phyloP scores from a whole-genome alignment of 2,329 filamentous ascomycete genomes.

The Phialophora chinensis region DNA sequence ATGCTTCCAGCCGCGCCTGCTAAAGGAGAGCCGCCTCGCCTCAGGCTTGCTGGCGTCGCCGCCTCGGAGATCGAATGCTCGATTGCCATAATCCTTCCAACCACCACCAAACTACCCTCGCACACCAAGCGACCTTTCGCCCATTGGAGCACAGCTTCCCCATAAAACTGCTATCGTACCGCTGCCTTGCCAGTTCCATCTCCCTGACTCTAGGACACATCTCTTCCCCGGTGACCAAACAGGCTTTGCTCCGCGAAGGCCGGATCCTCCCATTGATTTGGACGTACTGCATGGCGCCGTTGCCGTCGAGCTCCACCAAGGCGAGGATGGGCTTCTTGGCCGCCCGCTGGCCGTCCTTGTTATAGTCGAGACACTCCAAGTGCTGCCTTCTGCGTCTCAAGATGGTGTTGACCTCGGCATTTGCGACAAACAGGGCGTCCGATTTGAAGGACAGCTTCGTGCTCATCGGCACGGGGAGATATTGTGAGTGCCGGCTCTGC shows the following conservation, averaged over 20 bases:
- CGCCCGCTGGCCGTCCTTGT: neutral
- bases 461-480: conserved; percentile 25
- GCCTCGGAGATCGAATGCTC: neutral
- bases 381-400: conserved; percentile 27
- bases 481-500: conserved; percentile 9
- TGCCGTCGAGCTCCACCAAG: neutral
- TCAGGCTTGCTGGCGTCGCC: neutral
- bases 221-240: conserved; percentile 2
- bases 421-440: conserved; percentile 32
- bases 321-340: neutral
- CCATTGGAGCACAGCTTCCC: neutral
- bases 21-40: neutral
- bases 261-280: neutral
- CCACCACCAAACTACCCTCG: conserved; percentile 1
- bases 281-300: neutral
- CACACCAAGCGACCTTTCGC: neutral
- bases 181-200: neutral
- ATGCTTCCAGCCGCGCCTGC: no score
- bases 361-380: conserved; percentile 27
- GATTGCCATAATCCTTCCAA: neutral
- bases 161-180: conserved; percentile 5
- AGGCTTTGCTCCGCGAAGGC: conserved; percentile 3
- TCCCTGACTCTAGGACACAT: conserved; percentile 1
- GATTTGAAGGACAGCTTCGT: conserved; percentile 24
- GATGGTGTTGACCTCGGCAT: conserved; percentile 32